phyloP scores from a whole-genome alignment of 2,329 filamentous ascomycete genomes.

The Fusarium succisae region DNA sequence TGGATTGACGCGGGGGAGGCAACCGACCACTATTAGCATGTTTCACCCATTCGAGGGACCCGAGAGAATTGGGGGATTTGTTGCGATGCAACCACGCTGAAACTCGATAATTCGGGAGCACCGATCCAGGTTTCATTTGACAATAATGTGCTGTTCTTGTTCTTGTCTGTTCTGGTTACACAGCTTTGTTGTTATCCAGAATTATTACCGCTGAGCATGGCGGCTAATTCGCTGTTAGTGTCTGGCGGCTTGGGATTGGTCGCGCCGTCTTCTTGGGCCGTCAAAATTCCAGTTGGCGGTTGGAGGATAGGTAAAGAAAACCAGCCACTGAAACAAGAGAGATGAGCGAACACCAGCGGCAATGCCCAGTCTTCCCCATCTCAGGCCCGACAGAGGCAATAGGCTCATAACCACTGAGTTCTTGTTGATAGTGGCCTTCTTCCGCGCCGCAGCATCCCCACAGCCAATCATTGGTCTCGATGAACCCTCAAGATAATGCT shows the following conservation, averaged over 20 bases:
- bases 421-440: background rate
- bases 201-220: slow-evolving; percentile 24
- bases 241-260: slow-evolving; percentile 32
- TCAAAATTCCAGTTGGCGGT: slow-evolving; percentile 35
- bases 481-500: slow-evolving; percentile 15
- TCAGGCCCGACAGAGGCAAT: background rate
- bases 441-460: background rate
- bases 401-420: slow-evolving; percentile 12
- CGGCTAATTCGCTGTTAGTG: slow-evolving; percentile 28
- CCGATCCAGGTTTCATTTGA: slow-evolving; percentile 17
- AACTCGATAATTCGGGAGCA: slow-evolving; percentile 26
- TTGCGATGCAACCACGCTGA: slow-evolving; percentile 37
- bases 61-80: slow-evolving; percentile 25
- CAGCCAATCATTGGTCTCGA: slow-evolving; percentile 14
- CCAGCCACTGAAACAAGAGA: slow-evolving; percentile 26
- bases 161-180: background rate
- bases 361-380: slow-evolving; percentile 7
- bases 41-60: slow-evolving; percentile 30
- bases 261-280: slow-evolving; percentile 16
- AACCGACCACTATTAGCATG: slow-evolving; percentile 34
- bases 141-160: background rate
- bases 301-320: slow-evolving; percentile 26
- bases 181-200: slow-evolving; percentile 6
- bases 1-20: slow-evolving; percentile 37
- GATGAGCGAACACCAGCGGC: slow-evolving; percentile 7